Conservation (phyloP, 352 stramenopile genomes). For the Plasmopara muralis region DNA sequence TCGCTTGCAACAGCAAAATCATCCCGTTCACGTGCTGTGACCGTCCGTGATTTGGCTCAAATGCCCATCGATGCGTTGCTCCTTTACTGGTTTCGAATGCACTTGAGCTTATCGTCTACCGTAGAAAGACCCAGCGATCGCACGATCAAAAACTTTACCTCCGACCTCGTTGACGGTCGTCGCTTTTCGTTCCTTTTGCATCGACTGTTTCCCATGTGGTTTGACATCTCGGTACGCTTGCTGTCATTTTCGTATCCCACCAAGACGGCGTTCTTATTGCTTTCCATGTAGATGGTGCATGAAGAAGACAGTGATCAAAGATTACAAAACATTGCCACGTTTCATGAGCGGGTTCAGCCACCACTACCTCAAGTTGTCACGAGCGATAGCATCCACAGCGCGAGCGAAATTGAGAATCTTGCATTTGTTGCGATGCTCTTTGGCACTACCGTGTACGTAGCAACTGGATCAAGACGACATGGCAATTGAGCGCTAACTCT, state of each 20-base stretch:
- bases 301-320: slow-evolving; percentile 68
- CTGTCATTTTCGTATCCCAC: not conserved
- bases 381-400: slow-evolving; percentile 60
- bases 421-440: slow-evolving; percentile 79
- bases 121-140: slow-evolving; percentile 61
- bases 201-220: slow-evolving; percentile 66
- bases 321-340: slow-evolving; percentile 61
- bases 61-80: slow-evolving; percentile 72
- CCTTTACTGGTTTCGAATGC: slow-evolving; percentile 71
- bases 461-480: not conserved
- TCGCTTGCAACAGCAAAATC: slow-evolving; percentile 10
- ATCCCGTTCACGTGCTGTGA: slow-evolving; percentile 25
- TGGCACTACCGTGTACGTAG: slow-evolving; percentile 46
- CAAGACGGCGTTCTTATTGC: not conserved
- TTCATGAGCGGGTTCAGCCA: slow-evolving; percentile 60
- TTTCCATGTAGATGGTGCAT: slow-evolving; percentile 53
- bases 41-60: slow-evolving; percentile 51
- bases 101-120: slow-evolving; percentile 54
- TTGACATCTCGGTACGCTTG: slow-evolving; percentile 40
- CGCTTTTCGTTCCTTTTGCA: slow-evolving; percentile 67
- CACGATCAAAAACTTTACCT: slow-evolving; percentile 74
- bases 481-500: not conserved
- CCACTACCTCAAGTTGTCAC: slow-evolving; percentile 59
- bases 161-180: slow-evolving; percentile 56
- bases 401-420: slow-evolving; percentile 60